phyloP scores from a whole-genome alignment of 129 eudicot genomes.

The Artemisia argyi region DNA sequence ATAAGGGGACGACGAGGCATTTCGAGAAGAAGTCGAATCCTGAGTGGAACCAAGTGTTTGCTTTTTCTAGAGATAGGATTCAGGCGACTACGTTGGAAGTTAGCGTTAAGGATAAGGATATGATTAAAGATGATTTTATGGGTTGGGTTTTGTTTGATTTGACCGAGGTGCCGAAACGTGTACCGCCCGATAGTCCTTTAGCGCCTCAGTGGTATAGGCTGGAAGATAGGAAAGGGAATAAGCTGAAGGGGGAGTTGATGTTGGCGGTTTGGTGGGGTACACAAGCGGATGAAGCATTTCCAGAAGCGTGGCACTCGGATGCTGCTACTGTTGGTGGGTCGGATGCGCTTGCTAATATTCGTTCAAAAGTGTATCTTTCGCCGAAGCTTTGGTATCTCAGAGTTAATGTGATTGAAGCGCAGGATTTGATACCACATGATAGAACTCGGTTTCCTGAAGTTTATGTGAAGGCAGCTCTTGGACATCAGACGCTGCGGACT shows the following conservation, averaged over 20 bases:
- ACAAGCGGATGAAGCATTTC: slow-evolving; percentile 66
- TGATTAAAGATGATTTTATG: slow-evolving; percentile 58
- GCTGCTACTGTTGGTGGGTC: slow-evolving; percentile 65
- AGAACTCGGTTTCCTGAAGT: slow-evolving; percentile 64
- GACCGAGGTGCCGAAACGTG: slow-evolving; percentile 59
- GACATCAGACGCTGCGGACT: no score
- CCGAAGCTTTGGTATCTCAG: slow-evolving; percentile 70
- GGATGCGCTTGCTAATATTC: slow-evolving; percentile 50
- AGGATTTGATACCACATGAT: slow-evolving; percentile 52
- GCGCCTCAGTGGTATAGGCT: slow-evolving; percentile 72
- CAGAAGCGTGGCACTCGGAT: slow-evolving; percentile 73
- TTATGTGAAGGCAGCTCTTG: slow-evolving; percentile 56
- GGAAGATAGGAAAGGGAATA: slow-evolving; percentile 48
- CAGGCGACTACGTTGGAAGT: slow-evolving; percentile 59
- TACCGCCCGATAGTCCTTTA: slow-evolving; percentile 68
- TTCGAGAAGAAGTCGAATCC: slow-evolving; percentile 58
- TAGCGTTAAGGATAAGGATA: slow-evolving; percentile 46
- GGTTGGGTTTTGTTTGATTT: slow-evolving; percentile 56
- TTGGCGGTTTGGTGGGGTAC: slow-evolving; percentile 73
- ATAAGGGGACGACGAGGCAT: slow-evolving; percentile 61
- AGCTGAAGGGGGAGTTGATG: slow-evolving; percentile 58
- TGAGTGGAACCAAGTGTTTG: slow-evolving; percentile 71
- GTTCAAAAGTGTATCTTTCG: slow-evolving; percentile 66
- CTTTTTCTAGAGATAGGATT: slow-evolving; percentile 51
- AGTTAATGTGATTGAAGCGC: slow-evolving; percentile 68